Base-by-base conservation (phyloP, 139 green algal genomes). In the Micractinium conductrix region DNA sequence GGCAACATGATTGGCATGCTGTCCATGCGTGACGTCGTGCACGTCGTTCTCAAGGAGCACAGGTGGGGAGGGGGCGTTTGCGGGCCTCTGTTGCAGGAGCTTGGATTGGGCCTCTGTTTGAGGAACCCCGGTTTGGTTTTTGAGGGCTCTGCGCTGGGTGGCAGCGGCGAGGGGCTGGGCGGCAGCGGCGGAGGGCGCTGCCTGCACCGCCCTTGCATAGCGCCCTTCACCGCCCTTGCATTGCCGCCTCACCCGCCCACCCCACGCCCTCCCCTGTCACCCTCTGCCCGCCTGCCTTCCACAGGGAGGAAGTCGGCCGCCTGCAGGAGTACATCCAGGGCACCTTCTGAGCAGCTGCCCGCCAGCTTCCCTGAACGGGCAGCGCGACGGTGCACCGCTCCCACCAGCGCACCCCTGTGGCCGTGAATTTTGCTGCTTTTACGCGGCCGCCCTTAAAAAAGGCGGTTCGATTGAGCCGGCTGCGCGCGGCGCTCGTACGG, bases 291-390 rank as follows among this genome's bases (percentile, higher is more conserved):
- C n/a, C n/a, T n/a, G n/a, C n/a, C n/a, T n/a, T n/a, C n/a, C n/a
- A n/a, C 79, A 84, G 89, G 74, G 89, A 93, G 63, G 90, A 93
- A 55, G 89, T 93, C 24, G 87, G 84, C 22, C 69, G 89, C 16
- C 84, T 93, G 67, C 81, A 93, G 43, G 90, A 93, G 83, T 93
- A 93, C 80, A 93, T 93, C 60, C 87, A 91, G 81, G 90, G 87
- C 58, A 90, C 87, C 40, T 90, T 88, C 75, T 87, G 60, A 86
- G 38, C 40, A n/a, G 37, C 68, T 45, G 22, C 35, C 68, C n/a
- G n/a, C n/a, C n/a, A n/a, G n/a, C n/a, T n/a, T n/a, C n/a, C n/a
- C n/a, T n/a, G n/a, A n/a, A n/a, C n/a, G n/a, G n/a, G n/a, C n/a
- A n/a, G n/a, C n/a, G n/a, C n/a, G n/a, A n/a, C n/a, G n/a, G n/a